These are phyloP conservation scores for Vickermania spadyakhi DNA, from an alignment of 208 protist species.

Conservation along the genomic window DNA sequence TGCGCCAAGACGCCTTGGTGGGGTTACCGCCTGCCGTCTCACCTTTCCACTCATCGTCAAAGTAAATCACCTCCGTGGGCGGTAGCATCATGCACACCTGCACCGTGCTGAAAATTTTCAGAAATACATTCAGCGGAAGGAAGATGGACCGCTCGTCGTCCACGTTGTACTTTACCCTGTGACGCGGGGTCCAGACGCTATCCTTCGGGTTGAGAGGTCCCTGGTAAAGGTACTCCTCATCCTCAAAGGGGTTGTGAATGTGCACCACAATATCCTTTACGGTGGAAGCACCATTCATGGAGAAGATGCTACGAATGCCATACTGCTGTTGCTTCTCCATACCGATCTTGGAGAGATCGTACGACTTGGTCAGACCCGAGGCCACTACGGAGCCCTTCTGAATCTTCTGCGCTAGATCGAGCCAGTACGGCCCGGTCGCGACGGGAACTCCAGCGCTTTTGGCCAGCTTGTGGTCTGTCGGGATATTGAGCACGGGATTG, in stretches of 20 bases:
- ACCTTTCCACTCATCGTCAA: conserved; percentile 28
- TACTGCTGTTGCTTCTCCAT: conserved; percentile 23
- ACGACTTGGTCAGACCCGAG: conserved; percentile 18
- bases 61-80: conserved; percentile 18
- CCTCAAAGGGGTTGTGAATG: conserved; percentile 26
- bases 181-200: conserved; percentile 27
- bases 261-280: conserved; percentile 26
- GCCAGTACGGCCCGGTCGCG: conserved; percentile 15
- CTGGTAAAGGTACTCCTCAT: conserved; percentile 27
- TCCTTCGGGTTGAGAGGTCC: conserved; percentile 34
- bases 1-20: conserved; percentile 24
- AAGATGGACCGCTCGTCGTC: conserved; percentile 29
- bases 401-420: conserved; percentile 20
- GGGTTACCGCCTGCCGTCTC: conserved; percentile 25
- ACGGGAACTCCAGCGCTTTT: conserved; percentile 17
- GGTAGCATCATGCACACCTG: conserved; percentile 27
- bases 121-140: conserved; percentile 21
- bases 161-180: conserved; percentile 24
- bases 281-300: conserved; percentile 17
- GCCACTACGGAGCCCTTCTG: conserved; percentile 15
- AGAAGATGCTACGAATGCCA: conserved; percentile 22
- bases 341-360: conserved; percentile 15
- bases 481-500: conserved; percentile 25
- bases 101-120: conserved; percentile 31
- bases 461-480: conserved; percentile 21